Percentiles rank a stretch among this genome's conserved stretches.
Evolutionary conservation across 1,284 basidiomycete species (phyloP).

Genomic region (Vanrija humicola): DNA sequence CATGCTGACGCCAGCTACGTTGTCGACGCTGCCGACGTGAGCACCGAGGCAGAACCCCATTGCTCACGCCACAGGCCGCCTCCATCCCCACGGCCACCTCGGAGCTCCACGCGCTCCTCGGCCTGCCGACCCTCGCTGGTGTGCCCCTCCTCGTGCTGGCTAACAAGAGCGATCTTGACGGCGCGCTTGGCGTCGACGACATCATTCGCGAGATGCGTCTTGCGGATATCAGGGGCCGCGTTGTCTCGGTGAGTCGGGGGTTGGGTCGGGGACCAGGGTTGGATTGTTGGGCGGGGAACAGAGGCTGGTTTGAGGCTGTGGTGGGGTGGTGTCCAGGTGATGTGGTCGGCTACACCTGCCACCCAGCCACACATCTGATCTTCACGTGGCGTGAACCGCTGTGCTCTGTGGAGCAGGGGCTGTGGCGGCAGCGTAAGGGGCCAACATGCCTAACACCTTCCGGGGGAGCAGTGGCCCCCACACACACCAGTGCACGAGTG

Average conservation of each 20-base stretch:
- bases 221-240: conserved; percentile 73
- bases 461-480: too few species aligned
- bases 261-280: background rate
- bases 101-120: conserved; percentile 81
- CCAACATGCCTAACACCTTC: too few species aligned
- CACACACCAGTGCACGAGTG: too few species aligned
- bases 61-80: conserved; percentile 56
- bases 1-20: conserved; percentile 63
- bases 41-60: conserved; percentile 33
- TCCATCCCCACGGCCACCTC: conserved; percentile 82
- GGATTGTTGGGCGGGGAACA: too few species aligned
- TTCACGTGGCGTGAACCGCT: background rate
- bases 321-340: too few species aligned
- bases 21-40: conserved; percentile 79
- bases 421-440: too few species aligned
- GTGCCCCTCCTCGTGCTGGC: conserved; percentile 89
- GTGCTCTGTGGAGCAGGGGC: too few species aligned
- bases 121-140: conserved; percentile 65
- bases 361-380: background rate
- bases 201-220: conserved; percentile 76
- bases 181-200: conserved; percentile 76
- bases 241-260: conserved; percentile 68
- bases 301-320: too few species aligned
- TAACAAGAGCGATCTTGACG: conserved; percentile 89
- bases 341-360: background rate